These are phyloP conservation scores for Asclepias syriaca DNA, from an alignment of 257 asterid species.

Conservation along the genomic window DNA sequence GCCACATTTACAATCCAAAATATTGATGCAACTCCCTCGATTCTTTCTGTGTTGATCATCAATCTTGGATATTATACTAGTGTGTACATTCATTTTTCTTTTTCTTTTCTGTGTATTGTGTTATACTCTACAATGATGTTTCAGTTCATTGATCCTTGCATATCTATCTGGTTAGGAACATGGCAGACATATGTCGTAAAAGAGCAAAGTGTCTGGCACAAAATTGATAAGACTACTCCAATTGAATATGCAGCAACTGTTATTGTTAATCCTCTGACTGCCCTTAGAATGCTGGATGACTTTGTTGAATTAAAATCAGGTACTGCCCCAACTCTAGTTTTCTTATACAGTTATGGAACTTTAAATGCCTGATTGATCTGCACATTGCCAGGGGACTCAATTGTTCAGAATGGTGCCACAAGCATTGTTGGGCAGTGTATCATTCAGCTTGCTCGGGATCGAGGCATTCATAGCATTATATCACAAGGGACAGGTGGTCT, in stretches of 20 bases:
- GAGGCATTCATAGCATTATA: slow-evolving; percentile 66
- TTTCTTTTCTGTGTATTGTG: background rate
- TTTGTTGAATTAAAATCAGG: slow-evolving; percentile 76
- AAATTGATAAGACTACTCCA: slow-evolving; percentile 62
- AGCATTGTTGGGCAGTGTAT: slow-evolving; percentile 96
- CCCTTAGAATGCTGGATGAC: slow-evolving; percentile 91
- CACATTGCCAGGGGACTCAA: slow-evolving; percentile 58
- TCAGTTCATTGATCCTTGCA: background rate
- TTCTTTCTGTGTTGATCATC: background rate
- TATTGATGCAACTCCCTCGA: background rate
- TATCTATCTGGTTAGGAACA: slow-evolving; percentile 53
- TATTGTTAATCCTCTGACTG: slow-evolving; percentile 86
- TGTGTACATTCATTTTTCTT: background rate
- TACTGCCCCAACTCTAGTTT: slow-evolving; percentile 19
- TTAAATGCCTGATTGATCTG: slow-evolving; percentile 17
- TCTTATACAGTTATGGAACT: background rate
- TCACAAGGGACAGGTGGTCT: slow-evolving; percentile 83
- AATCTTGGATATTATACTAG: background rate
- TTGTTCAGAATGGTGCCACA: slow-evolving; percentile 97
- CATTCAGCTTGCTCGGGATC: slow-evolving; percentile 83
- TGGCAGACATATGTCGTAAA: slow-evolving; percentile 95
- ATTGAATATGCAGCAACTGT: slow-evolving; percentile 87
- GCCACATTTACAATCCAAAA: background rate
- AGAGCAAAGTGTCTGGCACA: slow-evolving; percentile 80
- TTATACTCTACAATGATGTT: background rate